Evolutionary conservation across 2,329 filamentous ascomycete genomes (phyloP).

Genomic region (Cladorrhinum sp.): DNA sequence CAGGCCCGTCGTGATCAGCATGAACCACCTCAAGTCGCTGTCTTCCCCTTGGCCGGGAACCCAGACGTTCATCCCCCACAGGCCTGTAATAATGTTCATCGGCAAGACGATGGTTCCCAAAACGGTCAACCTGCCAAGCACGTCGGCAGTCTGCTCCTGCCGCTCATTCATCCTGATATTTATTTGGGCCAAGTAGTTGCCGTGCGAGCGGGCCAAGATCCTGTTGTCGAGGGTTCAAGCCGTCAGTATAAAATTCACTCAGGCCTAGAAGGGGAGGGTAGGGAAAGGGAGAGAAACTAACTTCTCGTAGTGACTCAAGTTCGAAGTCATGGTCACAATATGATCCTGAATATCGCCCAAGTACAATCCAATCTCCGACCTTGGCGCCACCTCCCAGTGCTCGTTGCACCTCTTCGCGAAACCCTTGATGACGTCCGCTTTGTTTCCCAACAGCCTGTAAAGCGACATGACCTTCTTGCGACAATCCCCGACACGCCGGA

Average conservation of each 20-base stretch:
- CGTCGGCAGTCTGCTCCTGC: slow-evolving; percentile 91
- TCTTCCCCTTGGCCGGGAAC: slow-evolving; percentile 89
- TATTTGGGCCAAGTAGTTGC: slow-evolving; percentile 98
- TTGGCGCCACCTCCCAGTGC: slow-evolving; percentile 92
- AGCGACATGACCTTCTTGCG: slow-evolving; percentile 97
- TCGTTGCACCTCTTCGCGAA: slow-evolving; percentile 98
- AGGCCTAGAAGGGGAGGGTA: background rate
- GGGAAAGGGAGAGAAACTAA: slow-evolving; percentile 41
- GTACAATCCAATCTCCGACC: slow-evolving; percentile 95
- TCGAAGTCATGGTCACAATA: slow-evolving; percentile 97
- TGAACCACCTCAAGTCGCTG: slow-evolving; percentile 71
- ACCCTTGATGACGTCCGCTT: slow-evolving; percentile 98
- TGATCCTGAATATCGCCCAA: slow-evolving; percentile 98
- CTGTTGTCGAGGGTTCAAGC: slow-evolving; percentile 42
- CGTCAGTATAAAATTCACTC: no score
- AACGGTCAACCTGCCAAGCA: slow-evolving; percentile 90
- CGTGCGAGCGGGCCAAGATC: slow-evolving; percentile 85
- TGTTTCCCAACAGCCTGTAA: slow-evolving; percentile 89
- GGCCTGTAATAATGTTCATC: slow-evolving; percentile 98
- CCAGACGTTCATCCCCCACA: slow-evolving; percentile 99
- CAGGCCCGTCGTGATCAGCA: slow-evolving; percentile 69
- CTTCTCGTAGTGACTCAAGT: slow-evolving; percentile 95
- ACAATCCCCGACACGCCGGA: slow-evolving; percentile 87
- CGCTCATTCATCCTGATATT: slow-evolving; percentile 99
- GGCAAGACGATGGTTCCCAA: slow-evolving; percentile 94